These are phyloP conservation scores for Taxillus chinensis DNA, from an alignment of 164 flowering plant genomes.

Conservation along the genomic window DNA sequence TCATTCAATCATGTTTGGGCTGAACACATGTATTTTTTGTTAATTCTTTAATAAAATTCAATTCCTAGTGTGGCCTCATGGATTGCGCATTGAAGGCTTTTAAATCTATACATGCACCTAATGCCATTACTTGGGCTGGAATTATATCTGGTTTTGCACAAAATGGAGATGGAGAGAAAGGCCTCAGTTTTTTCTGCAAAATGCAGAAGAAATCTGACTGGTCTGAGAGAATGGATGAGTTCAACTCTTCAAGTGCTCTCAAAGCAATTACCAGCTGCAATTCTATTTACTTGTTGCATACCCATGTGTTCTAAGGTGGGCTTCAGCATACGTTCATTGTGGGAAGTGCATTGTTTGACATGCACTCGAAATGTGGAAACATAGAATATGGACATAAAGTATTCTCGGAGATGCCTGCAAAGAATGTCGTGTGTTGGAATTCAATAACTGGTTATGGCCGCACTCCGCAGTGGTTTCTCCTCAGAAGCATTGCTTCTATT, in stretches of 20 bases:
- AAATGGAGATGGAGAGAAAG: conserved; percentile 16
- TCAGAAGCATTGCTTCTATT: conserved; percentile 14
- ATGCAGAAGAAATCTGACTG: conserved; percentile 8
- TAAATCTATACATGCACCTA: conserved; percentile 13
- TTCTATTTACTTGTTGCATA: conserved; percentile 12
- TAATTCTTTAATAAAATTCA: conserved; percentile 20
- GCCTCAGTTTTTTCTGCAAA: conserved; percentile 13
- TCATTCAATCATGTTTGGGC: conserved; percentile 12
- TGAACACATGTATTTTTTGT: conserved; percentile 14
- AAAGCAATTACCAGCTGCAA: conserved; percentile 12
- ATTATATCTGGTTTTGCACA: conserved; percentile 22
- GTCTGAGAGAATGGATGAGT: conserved; percentile 16
- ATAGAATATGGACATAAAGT: conserved; percentile 14
- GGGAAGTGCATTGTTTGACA: conserved; percentile 21
- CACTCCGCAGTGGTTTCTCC: conserved; percentile 18
- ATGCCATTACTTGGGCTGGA: conserved; percentile 19
- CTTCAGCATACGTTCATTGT: conserved; percentile 9
- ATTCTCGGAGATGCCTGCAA: conserved; percentile 12
- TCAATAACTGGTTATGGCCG: conserved; percentile 21
- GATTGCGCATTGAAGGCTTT: conserved; percentile 18
- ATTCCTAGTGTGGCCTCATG: conserved; percentile 17
- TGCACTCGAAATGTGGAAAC: conserved; percentile 23
- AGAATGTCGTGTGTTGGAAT: conserved; percentile 26
- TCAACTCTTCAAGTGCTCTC: conserved; percentile 19
- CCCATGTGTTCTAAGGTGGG: conserved; percentile 10